Evolutionary conservation across 768 basidiomycete genomes (phyloP).

Genomic region (Coprinopsis strossmayeri): DNA sequence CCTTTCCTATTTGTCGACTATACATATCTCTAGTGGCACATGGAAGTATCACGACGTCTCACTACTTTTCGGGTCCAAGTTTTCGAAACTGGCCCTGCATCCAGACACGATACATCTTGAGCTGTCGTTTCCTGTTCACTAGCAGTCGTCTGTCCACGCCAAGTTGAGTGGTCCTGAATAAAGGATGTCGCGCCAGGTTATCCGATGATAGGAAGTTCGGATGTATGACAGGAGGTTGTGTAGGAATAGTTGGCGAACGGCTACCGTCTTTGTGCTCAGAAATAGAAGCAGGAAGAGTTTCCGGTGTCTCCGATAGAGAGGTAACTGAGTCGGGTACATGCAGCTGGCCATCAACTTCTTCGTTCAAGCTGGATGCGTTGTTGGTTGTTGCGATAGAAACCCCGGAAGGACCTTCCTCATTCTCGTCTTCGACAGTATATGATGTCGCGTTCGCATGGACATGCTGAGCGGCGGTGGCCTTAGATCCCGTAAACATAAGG

Average conservation of each 20-base stretch:
- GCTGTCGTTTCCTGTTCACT: constrained; percentile 87
- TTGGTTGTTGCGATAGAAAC: neutral
- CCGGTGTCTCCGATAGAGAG: constrained; percentile 4
- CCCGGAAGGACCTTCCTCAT: constrained; percentile 23
- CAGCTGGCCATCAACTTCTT: neutral
- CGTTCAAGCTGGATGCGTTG: neutral
- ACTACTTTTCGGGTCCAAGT: no score
- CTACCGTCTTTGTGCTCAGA: neutral
- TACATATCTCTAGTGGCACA: no score
- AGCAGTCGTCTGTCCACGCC: constrained; percentile 87
- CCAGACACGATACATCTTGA: constrained; percentile 98
- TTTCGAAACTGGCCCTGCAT: constrained; percentile 83
- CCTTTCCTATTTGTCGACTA: no score
- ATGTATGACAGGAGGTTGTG: constrained; percentile 20
- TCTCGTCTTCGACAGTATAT: constrained; percentile 25
- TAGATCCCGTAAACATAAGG: constrained; percentile 67
- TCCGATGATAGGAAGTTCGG: constrained; percentile 32
- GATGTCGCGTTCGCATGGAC: constrained; percentile 26
- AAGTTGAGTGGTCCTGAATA: constrained; percentile 79
- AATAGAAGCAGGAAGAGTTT: neutral
- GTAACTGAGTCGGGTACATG: neutral
- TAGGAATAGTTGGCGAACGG: neutral
- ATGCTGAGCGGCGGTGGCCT: constrained; percentile 26
- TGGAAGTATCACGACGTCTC: no score
- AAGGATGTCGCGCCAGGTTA: constrained; percentile 40